Evolutionary conservation across 176 grass and related monocot species (phyloP).

Genomic region (Tillandsia leiboldiana): DNA sequence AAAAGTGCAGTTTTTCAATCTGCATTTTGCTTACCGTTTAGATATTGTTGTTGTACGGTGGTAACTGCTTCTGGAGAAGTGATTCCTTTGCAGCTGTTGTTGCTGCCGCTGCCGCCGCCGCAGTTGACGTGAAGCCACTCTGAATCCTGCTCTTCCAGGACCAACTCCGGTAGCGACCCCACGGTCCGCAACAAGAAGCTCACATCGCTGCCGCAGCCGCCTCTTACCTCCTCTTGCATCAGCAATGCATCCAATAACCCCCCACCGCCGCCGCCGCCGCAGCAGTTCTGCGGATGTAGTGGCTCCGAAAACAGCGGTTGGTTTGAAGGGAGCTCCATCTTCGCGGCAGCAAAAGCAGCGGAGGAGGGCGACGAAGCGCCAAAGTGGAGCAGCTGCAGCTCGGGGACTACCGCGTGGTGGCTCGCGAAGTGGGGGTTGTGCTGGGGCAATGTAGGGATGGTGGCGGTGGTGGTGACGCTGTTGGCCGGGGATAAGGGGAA

Average conservation of each 20-base stretch:
- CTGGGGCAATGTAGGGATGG: conserved; percentile 14
- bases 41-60: background rate
- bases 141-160: conserved; percentile 10
- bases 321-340: conserved; percentile 35
- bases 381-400: conserved; percentile 16
- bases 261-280: background rate
- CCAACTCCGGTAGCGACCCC: conserved; percentile 37
- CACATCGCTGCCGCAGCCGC: background rate
- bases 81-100: conserved; percentile 6
- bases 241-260: conserved; percentile 28
- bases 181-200: conserved; percentile 10
- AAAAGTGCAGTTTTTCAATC: too few species aligned
- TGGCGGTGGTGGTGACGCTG: background rate
- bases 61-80: conserved; percentile 13
- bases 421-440: conserved; percentile 24
- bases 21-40: too few species aligned
- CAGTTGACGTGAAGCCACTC: background rate
- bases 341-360: conserved; percentile 10
- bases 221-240: conserved; percentile 7
- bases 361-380: background rate
- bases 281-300: background rate
- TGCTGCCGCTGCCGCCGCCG: background rate
- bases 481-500: background rate
- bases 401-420: conserved; percentile 24
- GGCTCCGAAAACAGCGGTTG: conserved; percentile 20